phyloP scores from a whole-genome alignment of 2,329 filamentous ascomycete genomes.

The Fusarium lateritium region DNA sequence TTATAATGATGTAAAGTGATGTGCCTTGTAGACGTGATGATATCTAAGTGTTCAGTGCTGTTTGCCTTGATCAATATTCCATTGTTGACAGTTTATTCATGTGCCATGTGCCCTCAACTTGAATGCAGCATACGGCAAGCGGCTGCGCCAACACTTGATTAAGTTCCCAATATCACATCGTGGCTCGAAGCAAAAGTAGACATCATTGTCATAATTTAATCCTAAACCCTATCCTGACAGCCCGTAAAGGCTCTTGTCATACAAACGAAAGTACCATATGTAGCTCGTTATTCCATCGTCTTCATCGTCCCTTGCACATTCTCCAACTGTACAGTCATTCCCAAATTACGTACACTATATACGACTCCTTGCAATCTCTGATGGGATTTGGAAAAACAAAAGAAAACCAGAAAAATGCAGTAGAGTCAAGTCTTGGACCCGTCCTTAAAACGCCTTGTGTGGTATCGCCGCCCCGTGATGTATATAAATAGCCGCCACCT shows the following conservation, averaged over 20 bases:
- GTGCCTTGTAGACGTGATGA: not conserved
- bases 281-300: constrained; percentile 32
- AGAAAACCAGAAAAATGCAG: constrained; percentile 27
- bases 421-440: constrained; percentile 32
- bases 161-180: not conserved
- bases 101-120: too few species aligned
- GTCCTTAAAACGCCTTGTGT: constrained; percentile 38
- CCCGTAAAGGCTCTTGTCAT: constrained; percentile 20
- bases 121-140: too few species aligned
- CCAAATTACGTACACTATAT: constrained; percentile 36
- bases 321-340: constrained; percentile 20
- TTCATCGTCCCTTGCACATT: constrained; percentile 23
- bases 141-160: too few species aligned
- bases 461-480: constrained; percentile 40
- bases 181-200: not conserved
- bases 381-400: constrained; percentile 25
- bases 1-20: not conserved
- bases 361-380: constrained; percentile 21
- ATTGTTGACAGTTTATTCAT: not conserved
- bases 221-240: constrained; percentile 21
- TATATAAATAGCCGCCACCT: constrained; percentile 29
- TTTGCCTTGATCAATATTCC: not conserved
- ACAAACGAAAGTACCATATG: constrained; percentile 45
- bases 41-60: too few species aligned
- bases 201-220: constrained; percentile 36